phyloP scores from a whole-genome alignment of 495 filamentous ascomycete genomes.

The Beverwykella pulmonaria region DNA sequence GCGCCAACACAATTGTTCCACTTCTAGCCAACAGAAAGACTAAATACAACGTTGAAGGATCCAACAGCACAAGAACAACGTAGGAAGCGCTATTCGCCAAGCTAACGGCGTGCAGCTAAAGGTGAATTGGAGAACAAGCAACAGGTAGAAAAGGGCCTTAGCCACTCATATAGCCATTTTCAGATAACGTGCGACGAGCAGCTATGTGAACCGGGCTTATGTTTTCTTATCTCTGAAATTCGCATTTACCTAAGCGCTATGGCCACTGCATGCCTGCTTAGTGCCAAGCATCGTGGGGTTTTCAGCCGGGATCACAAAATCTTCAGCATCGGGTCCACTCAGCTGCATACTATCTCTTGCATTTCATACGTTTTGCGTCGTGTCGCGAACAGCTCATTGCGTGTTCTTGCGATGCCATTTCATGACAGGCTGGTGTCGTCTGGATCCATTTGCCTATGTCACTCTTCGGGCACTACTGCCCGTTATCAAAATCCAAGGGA shows the following conservation, averaged over 20 bases:
- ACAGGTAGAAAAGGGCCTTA: background rate
- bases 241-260: conserved; percentile 23
- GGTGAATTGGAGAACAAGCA: background rate
- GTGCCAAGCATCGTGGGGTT: conserved; percentile 8
- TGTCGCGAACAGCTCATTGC: background rate
- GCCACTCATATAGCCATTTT: background rate
- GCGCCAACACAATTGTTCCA: background rate
- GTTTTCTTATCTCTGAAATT: conserved; percentile 22
- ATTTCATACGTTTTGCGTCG: background rate
- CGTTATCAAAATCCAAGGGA: background rate
- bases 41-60: background rate
- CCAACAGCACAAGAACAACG: background rate
- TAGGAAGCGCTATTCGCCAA: background rate
- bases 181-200: background rate
- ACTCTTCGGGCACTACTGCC: background rate
- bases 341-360: background rate
- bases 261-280: background rate
- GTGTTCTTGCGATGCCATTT: background rate
- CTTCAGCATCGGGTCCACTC: background rate
- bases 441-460: background rate
- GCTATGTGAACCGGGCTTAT: background rate
- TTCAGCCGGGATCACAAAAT: background rate
- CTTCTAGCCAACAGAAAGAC: background rate
- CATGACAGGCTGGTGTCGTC: background rate
- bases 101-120: background rate